Evolutionary conservation across 805 yeast species (phyloP).

Genomic region (Henningerozyma blattae): DNA sequence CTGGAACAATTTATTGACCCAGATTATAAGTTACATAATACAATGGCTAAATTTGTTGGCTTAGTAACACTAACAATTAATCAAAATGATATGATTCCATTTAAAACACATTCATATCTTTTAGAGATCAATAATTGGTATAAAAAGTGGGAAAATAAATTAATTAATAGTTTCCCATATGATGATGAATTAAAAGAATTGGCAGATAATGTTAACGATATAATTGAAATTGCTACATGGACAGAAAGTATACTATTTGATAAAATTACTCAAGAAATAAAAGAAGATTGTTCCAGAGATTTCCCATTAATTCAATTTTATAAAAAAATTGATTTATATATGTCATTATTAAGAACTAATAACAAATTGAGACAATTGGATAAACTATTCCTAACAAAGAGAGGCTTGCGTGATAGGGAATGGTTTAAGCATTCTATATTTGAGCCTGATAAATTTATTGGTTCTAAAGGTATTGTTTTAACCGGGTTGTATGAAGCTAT

Average conservation of each 20-base stretch:
- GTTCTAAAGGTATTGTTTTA: constrained; percentile 38
- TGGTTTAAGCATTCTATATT: constrained; percentile 57
- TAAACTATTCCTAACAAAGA: constrained; percentile 35
- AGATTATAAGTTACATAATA: constrained; percentile 39
- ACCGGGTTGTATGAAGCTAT: constrained; percentile 53
- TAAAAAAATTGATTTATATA: constrained; percentile 46
- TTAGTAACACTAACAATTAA: constrained; percentile 39
- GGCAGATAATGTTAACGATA: constrained; percentile 4
- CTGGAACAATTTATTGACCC: constrained; percentile 40
- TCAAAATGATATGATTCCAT: constrained; percentile 45
- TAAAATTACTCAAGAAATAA: constrained; percentile 32
- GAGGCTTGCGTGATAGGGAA: constrained; percentile 36
- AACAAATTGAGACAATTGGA: constrained; percentile 43
- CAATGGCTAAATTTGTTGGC: constrained; percentile 49
- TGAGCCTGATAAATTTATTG: constrained; percentile 45
- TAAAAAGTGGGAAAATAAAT: constrained; percentile 9
- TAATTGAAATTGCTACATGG: constrained; percentile 3
- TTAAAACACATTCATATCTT: constrained; percentile 38
- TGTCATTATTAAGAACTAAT: constrained; percentile 44
- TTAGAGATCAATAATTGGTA: constrained; percentile 29
- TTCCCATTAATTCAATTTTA: constrained; percentile 66
- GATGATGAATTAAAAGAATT: constrained; percentile 9
- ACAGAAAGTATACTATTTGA: constrained; percentile 35
- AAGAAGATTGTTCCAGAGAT: constrained; percentile 43
- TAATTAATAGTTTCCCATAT: constrained; percentile 15